Base-by-base conservation (phyloP, 495 filamentous ascomycete genomes). In the Neurospora discreta region DNA sequence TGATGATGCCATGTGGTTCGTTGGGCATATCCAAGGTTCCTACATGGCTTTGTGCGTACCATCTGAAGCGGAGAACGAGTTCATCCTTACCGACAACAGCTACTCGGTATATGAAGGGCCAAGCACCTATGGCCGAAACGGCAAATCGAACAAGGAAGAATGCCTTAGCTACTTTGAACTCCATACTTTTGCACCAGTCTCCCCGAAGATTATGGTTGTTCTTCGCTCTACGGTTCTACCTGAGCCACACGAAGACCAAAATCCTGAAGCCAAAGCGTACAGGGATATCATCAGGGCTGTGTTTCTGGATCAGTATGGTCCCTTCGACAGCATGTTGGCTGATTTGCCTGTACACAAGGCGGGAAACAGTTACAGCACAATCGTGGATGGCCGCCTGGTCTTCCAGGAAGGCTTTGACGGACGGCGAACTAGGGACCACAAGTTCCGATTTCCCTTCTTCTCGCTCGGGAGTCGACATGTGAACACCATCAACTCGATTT, bases 11-110 rank as follows among this genome's bases (percentile, higher is more conserved):
- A 52, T 72, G 20, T 84, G 81, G 82, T 85, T 86, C 69, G 65
- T 82, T 26, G 52, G 30, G 2, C 78, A 87, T 74, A 72, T 75
- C 6, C 72, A 82, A 39, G 69, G 20, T 10, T 81, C 73, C 39
- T 88, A 84, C 75, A 79, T 87, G 72, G 76, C 84, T 8, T 77
- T 88, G 58, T 85, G 82, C 72, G 84, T 81, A 30, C 85, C 85
- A 1, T 40, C 70, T 0, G 68, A 79, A 5, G 39, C 68, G 3
- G 74, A 76, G 1, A 80, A 82, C 15, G 87, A 88, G 60, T 89
- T 88, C 72, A 69, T 89, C 26, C 75, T 88, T 33, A 83, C 86
- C 0, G 81, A 87, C 26, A 82, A 84, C 39, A 77, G 76, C 41
- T 87, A 84, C 72, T 77, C 76, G 42, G 74, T 88, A 16, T 78